Conservation (phyloP, 768 basidiomycete genomes). For the Boletus rubroflammeus region DNA sequence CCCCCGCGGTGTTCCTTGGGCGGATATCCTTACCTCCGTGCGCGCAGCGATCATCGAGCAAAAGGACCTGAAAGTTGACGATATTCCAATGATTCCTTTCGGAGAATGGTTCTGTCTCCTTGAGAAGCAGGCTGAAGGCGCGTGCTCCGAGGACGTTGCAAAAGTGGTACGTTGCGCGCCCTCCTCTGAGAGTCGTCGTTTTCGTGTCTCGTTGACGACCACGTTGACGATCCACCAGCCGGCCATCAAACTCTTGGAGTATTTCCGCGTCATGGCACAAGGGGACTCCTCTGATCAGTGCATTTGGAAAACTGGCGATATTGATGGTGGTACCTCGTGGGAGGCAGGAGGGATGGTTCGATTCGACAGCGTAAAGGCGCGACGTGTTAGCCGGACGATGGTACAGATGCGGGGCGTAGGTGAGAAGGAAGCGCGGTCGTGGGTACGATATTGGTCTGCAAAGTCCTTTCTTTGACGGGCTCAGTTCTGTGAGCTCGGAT, state of each 20-base stretch:
- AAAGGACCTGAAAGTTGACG: conserved; percentile 3
- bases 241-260: conserved; percentile 31
- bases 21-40: conserved; percentile 24
- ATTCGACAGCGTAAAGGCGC: not conserved
- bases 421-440: not conserved
- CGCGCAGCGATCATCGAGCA: conserved; percentile 12
- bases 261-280: conserved; percentile 21
- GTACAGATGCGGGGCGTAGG: not conserved
- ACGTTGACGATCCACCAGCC: conserved; percentile 19
- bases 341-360: not conserved
- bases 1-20: conserved; percentile 33
- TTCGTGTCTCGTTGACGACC: not conserved
- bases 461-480: not conserved
- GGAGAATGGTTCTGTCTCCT: conserved; percentile 30
- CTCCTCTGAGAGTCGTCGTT: too few species aligned
- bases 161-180: conserved; percentile 1
- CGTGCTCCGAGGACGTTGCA: not conserved
- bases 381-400: not conserved
- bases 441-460: conserved; percentile 3
- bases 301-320: not conserved
- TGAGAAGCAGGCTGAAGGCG: conserved; percentile 22
- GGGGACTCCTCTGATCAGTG: not conserved
- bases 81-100: conserved; percentile 25
- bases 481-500: too few species aligned
- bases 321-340: not conserved